A percentile compares a stretch with the other conserved stretches of the same genome.
phyloP scores from a whole-genome alignment of 257 asterid species.

The Solanum sejunctum region DNA sequence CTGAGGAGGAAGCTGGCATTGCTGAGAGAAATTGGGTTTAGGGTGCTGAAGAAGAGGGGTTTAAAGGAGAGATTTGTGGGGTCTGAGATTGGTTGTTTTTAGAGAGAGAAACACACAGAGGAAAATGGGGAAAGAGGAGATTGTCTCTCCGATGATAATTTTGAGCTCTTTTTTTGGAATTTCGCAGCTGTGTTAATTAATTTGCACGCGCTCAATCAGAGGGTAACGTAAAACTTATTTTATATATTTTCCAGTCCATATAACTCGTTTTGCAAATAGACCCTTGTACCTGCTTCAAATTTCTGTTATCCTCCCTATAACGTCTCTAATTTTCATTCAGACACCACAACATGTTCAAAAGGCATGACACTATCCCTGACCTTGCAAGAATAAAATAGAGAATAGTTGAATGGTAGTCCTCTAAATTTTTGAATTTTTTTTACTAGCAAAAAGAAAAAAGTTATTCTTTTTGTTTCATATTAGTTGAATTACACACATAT shows the following conservation, averaged over 20 bases:
- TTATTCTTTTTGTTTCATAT: too few species aligned
- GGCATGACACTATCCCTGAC: too few species aligned
- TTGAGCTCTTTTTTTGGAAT: background rate
- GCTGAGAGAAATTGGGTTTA: slow-evolving; percentile 37
- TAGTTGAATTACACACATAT: too few species aligned
- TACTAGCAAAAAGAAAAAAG: too few species aligned
- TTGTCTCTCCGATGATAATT: background rate
- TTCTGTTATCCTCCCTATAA: background rate
- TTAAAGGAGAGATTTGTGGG: slow-evolving; percentile 49
- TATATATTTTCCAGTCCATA: background rate
- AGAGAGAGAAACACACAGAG: slow-evolving; percentile 7
- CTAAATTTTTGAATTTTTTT: too few species aligned
- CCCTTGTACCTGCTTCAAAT: background rate
- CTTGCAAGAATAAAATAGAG: too few species aligned
- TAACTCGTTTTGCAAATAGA: background rate
- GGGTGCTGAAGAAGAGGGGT: slow-evolving; percentile 4
- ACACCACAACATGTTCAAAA: background rate
- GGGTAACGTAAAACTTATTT: background rate
- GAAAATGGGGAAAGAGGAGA: background rate
- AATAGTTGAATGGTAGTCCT: too few species aligned
- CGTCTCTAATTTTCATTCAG: background rate
- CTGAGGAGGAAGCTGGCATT: slow-evolving; percentile 98
- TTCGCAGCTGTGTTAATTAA: background rate
- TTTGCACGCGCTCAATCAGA: background rate
- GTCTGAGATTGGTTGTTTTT: slow-evolving; percentile 54